Base-by-base conservation (phyloP, 805 yeast genomes). In the Wickerhamomyces tratensis region DNA sequence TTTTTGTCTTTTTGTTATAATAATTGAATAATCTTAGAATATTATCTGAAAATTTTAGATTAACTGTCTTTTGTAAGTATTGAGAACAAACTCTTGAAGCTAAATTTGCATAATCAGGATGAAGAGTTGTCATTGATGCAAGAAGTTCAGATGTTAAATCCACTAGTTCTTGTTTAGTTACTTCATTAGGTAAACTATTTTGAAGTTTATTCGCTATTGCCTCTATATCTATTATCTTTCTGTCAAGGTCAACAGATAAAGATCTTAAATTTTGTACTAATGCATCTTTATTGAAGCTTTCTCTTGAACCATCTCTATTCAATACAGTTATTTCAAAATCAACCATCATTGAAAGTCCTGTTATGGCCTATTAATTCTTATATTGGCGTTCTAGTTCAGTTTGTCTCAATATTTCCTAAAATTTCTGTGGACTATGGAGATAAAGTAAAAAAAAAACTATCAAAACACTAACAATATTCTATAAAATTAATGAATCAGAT, bases 31-130 rank as follows among this genome's bases (percentile, higher is more conserved):
- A 71, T 48, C 81, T 82, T 48, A 74, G 72, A 40, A 85, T 67
- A 37, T 86, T 93, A 54, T 78, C 79, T 27, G 94, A 82, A 54
- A 85, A 93, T 57, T 73, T 83, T 64, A 82, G 81, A 45, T 87
- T 84, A 39, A 97, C 87, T 67, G 86, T 95, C 67, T 89, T 91
- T 71, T 89, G 97, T 59, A 93, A 73, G 62, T 86, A 86, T 35
- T 95, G 83, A 43, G 89, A 83, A n/a, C 96, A 95, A 42, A 93
- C 80, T 67, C 98, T 82, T 29, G 98, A 97, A 40, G 96, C 98
- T 53, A 89, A 71, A 31, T 79, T 78, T 26, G 97, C 96, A 56
- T 93, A 88, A 66, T 93, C 98, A 10, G 98, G 98, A 64, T 93
- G 98, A 48, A 86, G 77, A 10, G 98, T 91, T 46, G 98, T 87